These are phyloP conservation scores for Caulochytrium protostelioides DNA, from an alignment of 371 early-diverging fungal genomes.

Conservation along the genomic window DNA sequence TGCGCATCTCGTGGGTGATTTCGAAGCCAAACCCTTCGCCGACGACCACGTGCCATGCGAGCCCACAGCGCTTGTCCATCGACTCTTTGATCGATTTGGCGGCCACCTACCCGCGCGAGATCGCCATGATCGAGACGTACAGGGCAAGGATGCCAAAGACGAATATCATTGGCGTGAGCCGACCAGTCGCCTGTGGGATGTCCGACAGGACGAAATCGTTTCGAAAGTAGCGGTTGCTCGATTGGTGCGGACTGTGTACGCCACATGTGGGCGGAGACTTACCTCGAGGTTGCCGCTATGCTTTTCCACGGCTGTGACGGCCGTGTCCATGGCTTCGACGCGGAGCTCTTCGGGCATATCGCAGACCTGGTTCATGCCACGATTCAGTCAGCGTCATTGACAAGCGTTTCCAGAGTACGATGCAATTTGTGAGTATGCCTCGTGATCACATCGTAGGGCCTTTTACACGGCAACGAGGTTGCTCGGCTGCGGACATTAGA, in stretches of 20 bases:
- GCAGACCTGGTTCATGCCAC: conserved; percentile 11
- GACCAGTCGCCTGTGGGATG: not conserved
- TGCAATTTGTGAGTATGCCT: too few species aligned
- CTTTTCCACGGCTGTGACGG: conserved; percentile 30
- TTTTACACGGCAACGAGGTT: too few species aligned
- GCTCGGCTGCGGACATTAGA: too few species aligned
- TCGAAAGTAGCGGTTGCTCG: not conserved
- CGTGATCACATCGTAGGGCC: too few species aligned
- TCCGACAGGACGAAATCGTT: not conserved
- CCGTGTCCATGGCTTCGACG: conserved; percentile 26
- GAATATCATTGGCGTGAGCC: not conserved
- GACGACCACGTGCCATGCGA: conserved; percentile 28
- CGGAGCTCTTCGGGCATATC: conserved; percentile 27
- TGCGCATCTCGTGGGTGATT: conserved; percentile 27
- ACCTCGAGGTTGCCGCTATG: conserved; percentile 30
- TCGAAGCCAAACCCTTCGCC: conserved; percentile 35
- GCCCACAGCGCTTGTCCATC: conserved; percentile 32
- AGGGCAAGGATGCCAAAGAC: not conserved
- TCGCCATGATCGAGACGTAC: not conserved
- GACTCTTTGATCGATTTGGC: conserved; percentile 26
- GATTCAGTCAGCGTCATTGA: not conserved
- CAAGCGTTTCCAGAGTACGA: too few species aligned
- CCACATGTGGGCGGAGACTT: not conserved
- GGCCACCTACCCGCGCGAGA: conserved; percentile 11
- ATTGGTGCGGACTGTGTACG: not conserved